Evolutionary conservation across 805 yeast genomes (phyloP), one percentile per base, ranked within the genome.

Genomic region (Jamesozyma hellenica): DNA sequence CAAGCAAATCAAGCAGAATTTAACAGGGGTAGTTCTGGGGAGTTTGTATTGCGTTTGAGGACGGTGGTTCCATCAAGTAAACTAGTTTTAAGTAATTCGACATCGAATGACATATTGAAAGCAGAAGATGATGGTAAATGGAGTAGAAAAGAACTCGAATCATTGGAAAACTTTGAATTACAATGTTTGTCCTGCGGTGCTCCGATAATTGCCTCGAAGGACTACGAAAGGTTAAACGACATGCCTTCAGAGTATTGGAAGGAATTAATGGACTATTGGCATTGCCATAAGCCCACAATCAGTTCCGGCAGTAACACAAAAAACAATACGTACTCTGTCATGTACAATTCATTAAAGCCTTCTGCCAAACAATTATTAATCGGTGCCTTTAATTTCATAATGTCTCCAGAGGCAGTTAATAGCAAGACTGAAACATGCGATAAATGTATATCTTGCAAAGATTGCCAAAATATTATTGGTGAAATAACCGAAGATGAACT

Each of bases 261-360:
- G 12, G 98, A 90, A 56, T 65, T 92, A 72, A 82, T 90, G 94
- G 97, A 90, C 42, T 82, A 82, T 48, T 90, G 98, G 98, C 96
- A 90, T 57, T 90, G 98, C 55, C 96, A 90, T 54, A 82, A 81
- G 51, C 94, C 94, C 0, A 57, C 28, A 4, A 32, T 31, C 5
- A 12, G 61, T 32, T 43, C 42, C 19, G 48, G 44, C 10, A 17
- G 5, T n/a, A 42, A 42, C 48, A 55, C 32, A 36, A 42, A 26
- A 42, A 39, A 41, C 9, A 39, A 30, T 41, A 38, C 40, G 10
- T 46, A 45, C 27, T 41, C 44, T 2, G 34, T 38, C 7, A 47
- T 42, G 12, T 51, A 51, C 35, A 48, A 49, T 29, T 47, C 46
- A 3, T 38, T 61, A 17, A 39, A 40, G 8, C 65, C 65, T 7